These are phyloP conservation scores for Cylindrotheca fusiformis DNA, from an alignment of 108 stramenopile species.

Conservation along the genomic window DNA sequence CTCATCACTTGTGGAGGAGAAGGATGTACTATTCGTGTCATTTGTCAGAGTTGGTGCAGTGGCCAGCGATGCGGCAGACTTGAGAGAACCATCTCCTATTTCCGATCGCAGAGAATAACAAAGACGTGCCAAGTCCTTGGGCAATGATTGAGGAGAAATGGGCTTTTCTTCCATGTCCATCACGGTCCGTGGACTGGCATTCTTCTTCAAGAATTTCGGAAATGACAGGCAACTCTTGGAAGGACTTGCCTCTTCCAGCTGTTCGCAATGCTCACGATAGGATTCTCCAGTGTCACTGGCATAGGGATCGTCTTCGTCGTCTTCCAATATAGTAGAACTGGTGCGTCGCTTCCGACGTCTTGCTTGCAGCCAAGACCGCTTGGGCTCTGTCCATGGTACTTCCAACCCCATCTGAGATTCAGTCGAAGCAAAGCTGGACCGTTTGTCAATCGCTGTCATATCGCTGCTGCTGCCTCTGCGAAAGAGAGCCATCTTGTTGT, in stretches of 20 bases:
- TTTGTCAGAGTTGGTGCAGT: too few relatives aligned
- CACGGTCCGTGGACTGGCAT: slow-evolving; percentile 1
- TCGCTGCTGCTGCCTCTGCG: slow-evolving; percentile 9
- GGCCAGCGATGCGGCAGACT: too few relatives aligned
- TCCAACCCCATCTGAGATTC: neutral
- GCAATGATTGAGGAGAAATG: slow-evolving; percentile 11
- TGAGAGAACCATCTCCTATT: slow-evolving; percentile 79
- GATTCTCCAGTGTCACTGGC: slow-evolving; percentile 63
- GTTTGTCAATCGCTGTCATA: neutral
- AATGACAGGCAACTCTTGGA: slow-evolving; percentile 32
- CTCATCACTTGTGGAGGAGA: too few relatives aligned
- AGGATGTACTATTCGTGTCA: too few relatives aligned
- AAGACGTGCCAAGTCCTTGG: slow-evolving; percentile 34
- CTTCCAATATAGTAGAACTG: neutral
- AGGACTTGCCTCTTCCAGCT: slow-evolving; percentile 33
- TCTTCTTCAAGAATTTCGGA: slow-evolving; percentile 37
- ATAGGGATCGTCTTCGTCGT: slow-evolving; percentile 49
- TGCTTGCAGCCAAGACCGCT: slow-evolving; percentile 21
- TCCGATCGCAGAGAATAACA: slow-evolving; percentile 68
- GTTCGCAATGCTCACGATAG: slow-evolving; percentile 57
- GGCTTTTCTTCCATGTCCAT: neutral
- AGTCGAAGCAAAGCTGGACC: neutral
- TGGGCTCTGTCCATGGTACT: neutral
- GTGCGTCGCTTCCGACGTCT: slow-evolving; percentile 14
- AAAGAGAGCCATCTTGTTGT: slow-evolving; percentile 18